phyloP scores from a whole-genome alignment of 2,329 filamentous ascomycete genomes.

The Clarireedia hainanense region DNA sequence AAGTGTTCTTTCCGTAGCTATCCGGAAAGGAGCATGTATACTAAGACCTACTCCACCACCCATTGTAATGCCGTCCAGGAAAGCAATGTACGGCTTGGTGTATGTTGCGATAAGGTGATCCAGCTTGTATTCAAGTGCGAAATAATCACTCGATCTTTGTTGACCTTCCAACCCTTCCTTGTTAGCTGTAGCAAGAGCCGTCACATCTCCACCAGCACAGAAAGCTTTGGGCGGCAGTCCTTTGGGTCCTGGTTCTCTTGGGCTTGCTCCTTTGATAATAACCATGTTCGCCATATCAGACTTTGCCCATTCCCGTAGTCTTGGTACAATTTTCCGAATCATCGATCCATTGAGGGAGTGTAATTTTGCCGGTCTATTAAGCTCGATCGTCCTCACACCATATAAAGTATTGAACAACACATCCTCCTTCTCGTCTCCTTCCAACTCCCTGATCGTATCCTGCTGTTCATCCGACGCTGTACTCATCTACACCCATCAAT shows the following conservation, averaged over 20 bases:
- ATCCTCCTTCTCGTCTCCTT: constrained; percentile 65
- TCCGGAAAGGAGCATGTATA: constrained; percentile 90
- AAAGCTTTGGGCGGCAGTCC: constrained; percentile 51
- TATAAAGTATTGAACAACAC: constrained; percentile 86
- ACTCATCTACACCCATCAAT: constrained; percentile 32
- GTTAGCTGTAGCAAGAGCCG: constrained; percentile 68
- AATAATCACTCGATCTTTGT: constrained; percentile 73
- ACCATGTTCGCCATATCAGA: constrained; percentile 90
- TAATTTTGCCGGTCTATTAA: constrained; percentile 86
- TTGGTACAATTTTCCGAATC: constrained; percentile 87
- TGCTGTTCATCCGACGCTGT: background rate
- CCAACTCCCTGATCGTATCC: background rate
- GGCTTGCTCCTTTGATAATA: constrained; percentile 82
- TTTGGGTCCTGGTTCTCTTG: constrained; percentile 21
- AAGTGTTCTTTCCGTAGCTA: constrained; percentile 89
- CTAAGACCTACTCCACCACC: constrained; percentile 92
- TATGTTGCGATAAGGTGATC: constrained; percentile 95
- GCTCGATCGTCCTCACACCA: constrained; percentile 83
- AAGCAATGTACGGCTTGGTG: constrained; percentile 82
- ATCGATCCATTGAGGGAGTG: constrained; percentile 93
- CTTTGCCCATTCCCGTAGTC: constrained; percentile 88
- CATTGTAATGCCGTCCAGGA: constrained; percentile 99
- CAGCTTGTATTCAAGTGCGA: constrained; percentile 89
- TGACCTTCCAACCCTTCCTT: constrained; percentile 59
- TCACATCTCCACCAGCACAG: constrained; percentile 90